These are phyloP conservation scores for Elsinoe australis DNA, from an alignment of 2,329 filamentous ascomycete species.

Conservation along the genomic window DNA sequence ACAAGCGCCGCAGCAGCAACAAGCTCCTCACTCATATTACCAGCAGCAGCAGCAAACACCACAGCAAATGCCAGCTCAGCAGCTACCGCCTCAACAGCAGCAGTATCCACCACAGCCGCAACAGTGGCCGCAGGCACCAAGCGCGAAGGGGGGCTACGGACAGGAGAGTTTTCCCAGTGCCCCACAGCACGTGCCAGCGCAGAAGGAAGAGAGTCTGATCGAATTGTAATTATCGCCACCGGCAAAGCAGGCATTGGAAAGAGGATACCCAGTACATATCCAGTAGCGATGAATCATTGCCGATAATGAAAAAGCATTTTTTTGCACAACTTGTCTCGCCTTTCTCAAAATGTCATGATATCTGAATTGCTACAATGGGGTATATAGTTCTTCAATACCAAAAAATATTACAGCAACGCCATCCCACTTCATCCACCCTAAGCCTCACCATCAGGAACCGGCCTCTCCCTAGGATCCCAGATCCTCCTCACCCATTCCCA, in stretches of 20 bases:
- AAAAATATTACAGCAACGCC: background rate
- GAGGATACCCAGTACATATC: background rate
- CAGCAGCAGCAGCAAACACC: slow-evolving; percentile 23
- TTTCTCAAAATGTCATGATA: no score
- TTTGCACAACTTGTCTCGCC: no score
- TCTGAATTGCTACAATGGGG: background rate
- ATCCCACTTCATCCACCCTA: slow-evolving; percentile 2
- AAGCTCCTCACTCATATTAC: slow-evolving; percentile 21
- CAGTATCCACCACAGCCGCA: slow-evolving; percentile 22
- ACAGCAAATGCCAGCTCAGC: slow-evolving; percentile 18
- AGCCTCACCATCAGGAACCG: slow-evolving; percentile 23
- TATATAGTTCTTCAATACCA: background rate
- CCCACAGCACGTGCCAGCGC: slow-evolving; percentile 28
- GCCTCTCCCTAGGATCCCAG: slow-evolving; percentile 19
- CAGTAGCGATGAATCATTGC: no score
- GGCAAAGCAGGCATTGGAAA: background rate
- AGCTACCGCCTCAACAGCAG: slow-evolving; percentile 19
- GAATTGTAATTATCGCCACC: slow-evolving; percentile 26
- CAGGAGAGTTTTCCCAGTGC: slow-evolving; percentile 30
- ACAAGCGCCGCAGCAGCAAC: slow-evolving; percentile 25
- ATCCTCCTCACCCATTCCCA: slow-evolving; percentile 12
- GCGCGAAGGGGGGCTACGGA: slow-evolving; percentile 28
- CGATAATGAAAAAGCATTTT: no score
- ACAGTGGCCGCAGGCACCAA: slow-evolving; percentile 30
- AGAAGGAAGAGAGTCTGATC: slow-evolving; percentile 31